Base-by-base conservation (phyloP, 257 asterid species). In the Nicotiana tabacum region DNA sequence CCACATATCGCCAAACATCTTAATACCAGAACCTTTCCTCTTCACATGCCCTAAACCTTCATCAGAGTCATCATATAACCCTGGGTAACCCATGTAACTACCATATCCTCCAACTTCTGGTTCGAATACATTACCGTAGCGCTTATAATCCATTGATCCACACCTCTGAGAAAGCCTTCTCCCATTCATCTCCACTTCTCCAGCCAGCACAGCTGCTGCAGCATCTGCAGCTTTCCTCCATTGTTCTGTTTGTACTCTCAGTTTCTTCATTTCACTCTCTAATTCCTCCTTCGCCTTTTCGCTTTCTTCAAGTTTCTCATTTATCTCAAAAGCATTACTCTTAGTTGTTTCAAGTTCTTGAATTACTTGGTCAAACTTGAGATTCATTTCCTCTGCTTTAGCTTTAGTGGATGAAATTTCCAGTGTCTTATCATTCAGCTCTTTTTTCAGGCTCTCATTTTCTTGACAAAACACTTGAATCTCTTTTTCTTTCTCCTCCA, bases 151-250 rank as follows among this genome's bases (percentile, higher is more conserved):
- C 99, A 94, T 95, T 15, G 99, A 94, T 62, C 97, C 96, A 86
- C 97, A 92, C 86, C 99, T 90, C 84, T 94, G 96, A 0, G 98
- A 92, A 55, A 95, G 78, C 83, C 93, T 88, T 78, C 95, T 88
- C 24, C 88, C 93, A 17, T 85, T 89, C 86, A 85, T 84, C 78
- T 92, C 95, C 17, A 88, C 90, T 18, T 89, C 98, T 9, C 92
- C 98, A 0, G 97, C 95, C 60, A 96, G 83, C 6, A 96, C 88
- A 1, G 93, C 87, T 0, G 99, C 99, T 9, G 99, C 99, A 32
- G 97, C 98, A 86, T 96, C 98, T 1, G 99, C 99, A 43, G 99
- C 98, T 84, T 96, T 96, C 67, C 92, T 89, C 98, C 98, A 96
- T 69, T 96, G 98, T 79, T 94, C 98, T 0, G 97, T 94, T 76